Evolutionary conservation across 441 rosid genomes (phyloP), one percentile per base, ranked within the genome.

Genomic region (Syzygium malaccense): DNA sequence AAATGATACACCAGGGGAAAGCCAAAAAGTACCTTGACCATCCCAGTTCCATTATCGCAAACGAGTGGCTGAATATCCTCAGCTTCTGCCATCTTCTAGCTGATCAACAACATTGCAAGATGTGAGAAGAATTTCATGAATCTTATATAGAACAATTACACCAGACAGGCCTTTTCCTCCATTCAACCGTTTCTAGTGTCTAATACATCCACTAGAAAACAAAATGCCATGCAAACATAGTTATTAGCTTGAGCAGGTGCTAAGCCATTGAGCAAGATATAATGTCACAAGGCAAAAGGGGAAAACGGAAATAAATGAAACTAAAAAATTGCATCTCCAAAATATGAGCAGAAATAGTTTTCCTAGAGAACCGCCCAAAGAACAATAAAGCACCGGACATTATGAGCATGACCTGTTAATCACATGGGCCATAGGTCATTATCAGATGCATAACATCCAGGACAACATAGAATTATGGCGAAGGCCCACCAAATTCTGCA

Each of bases 41-140:
- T 75, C 83, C 83, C 83, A 32, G 83, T 75, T 75, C 83, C 83
- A 75, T 75, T 75, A 12, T 75, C 83, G 28, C 83, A 75, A 41
- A 75, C 83, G 51, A 71, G 80, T 71, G 80, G 80, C 80, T 71
- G 80, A 71, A 71, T 71, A 71, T 71, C 80, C 80, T 71, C 83
- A 37, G n/a, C 87, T 7, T 85, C 87, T 55, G 87, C 87, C 87
- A 85, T 85, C 87, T 56, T 85, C 57, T 85, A 85, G 64, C 87
- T 85, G 64, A 85, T 55, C 87, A 85, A 55, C 7, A 55, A 54
- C 66, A 55, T 55, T 20, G 18, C 68, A 85, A 45, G 57, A 37
- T 23, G 83, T 23, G 51, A 75, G 83, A 75, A 41, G 83, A 23
- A 75, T 41, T 41, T 75, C 83, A 75, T 41, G 83, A 23, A 41